These are phyloP conservation scores for Emergomyces pasteurianus DNA, from an alignment of 2,329 filamentous ascomycete genomes.

Conservation along the genomic window DNA sequence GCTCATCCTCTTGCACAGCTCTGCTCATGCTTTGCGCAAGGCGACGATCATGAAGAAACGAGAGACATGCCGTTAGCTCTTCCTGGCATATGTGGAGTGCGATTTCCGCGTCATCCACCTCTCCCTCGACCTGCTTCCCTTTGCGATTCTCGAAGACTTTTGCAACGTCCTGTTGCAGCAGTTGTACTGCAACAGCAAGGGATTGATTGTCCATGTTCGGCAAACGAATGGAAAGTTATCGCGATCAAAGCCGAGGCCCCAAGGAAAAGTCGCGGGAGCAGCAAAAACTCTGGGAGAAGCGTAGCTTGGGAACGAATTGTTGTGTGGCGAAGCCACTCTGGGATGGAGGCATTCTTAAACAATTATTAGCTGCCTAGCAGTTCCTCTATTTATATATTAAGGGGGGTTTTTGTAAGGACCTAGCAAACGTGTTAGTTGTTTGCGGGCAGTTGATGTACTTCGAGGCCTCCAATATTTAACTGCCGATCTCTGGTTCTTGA, in stretches of 20 bases:
- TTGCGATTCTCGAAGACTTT: neutral
- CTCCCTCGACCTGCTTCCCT: neutral
- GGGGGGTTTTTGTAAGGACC: too few relatives aligned
- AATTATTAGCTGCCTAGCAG: neutral
- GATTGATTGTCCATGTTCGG: neutral
- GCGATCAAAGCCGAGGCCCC: neutral
- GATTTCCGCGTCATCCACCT: neutral
- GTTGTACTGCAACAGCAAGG: neutral
- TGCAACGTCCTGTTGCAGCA: neutral
- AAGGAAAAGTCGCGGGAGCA: neutral
- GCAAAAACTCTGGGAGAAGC: too few relatives aligned
- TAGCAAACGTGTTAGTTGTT: neutral
- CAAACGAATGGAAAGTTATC: neutral
- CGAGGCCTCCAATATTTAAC: neutral
- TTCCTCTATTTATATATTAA: neutral
- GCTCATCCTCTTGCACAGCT: neutral
- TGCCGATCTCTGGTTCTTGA: neutral
- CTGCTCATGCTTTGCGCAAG: neutral
- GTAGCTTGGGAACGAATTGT: too few relatives aligned
- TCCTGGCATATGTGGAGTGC: neutral
- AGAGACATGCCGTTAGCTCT: neutral
- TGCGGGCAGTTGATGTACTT: neutral
- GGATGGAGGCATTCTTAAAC: too few relatives aligned
- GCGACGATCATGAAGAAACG: neutral
- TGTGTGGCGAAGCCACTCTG: too few relatives aligned